Base-by-base conservation (phyloP, 163 green algal species). In the Picocystis sp. region DNA sequence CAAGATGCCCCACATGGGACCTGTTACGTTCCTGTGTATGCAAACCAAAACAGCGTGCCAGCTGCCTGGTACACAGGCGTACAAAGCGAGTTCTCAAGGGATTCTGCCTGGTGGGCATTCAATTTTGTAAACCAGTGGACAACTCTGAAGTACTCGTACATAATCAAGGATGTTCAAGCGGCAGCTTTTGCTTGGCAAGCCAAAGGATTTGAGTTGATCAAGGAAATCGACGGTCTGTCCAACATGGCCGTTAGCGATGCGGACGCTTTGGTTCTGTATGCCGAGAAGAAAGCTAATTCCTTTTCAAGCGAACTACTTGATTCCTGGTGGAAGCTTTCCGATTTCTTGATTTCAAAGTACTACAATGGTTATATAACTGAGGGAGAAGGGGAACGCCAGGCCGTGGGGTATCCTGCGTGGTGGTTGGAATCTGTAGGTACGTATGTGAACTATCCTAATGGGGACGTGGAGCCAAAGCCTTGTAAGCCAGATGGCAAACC, bases 101-200 rank as follows among this genome's bases (percentile, higher is more conserved):
- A n/a, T 22, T 44, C 47, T 13, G 29, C 34, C 13, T 53, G 25
- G 50, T 64, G 57, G 57, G 49, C 22, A 17, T 34, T 46, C 49
- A 58, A 57, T 43, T 64, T 51, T 45, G 57, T 52, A 24, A 46
- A 43, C 34, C 57, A 64, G n/a, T 24, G 52, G 17, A 60, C 57
- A 23, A 44, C 49, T 14, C 53, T 59, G 22, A 48, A 38, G 12
- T 59, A 52, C 17, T 49, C 22, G 21, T 22, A 61, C 22, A 43
- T 52, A 6, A 10, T 53, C 11, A 22, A 47, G 11, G 48, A 58
- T 47, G 42, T 64, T 3, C 15, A 34, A 0, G 57, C 48, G 19
- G 49, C 57, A 43, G 43, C 12, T 29, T 21, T 38, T 50, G 46
- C 12, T 22, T 46, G 43, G 10, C 22, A 17, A 19, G 54, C 19